Evolutionary conservation across 495 filamentous ascomycete genomes (phyloP).

Genomic region (Podospora australis): DNA sequence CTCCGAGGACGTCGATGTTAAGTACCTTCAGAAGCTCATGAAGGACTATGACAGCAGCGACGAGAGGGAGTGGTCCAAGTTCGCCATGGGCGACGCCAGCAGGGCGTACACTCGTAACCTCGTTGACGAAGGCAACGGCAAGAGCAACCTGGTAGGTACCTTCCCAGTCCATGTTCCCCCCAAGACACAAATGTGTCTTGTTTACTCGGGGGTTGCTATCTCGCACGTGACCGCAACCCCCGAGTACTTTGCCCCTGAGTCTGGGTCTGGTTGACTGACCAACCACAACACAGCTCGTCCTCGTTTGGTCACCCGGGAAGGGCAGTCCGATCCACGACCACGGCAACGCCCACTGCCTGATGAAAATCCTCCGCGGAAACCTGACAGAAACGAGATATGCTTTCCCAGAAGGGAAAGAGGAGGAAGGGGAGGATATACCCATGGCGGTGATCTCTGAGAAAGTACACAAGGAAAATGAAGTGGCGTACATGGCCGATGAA

Average conservation of each 20-base stretch:
- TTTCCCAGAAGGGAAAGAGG: conserved; percentile 55
- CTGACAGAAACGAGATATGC: conserved; percentile 75
- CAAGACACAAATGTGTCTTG: too few relatives aligned
- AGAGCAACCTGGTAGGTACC: conserved; percentile 70
- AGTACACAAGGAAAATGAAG: conserved; percentile 45
- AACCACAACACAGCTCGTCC: conserved; percentile 54
- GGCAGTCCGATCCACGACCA: conserved; percentile 83
- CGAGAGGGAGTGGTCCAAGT: conserved; percentile 62
- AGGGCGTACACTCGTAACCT: conserved; percentile 79
- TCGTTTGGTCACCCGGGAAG: conserved; percentile 92
- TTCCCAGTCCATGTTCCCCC: conserved; percentile 6
- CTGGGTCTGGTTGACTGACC: not conserved
- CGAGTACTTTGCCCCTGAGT: not conserved
- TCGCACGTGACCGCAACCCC: conserved; percentile 3
- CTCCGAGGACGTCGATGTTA: conserved; percentile 69
- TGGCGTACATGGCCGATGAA: conserved; percentile 35
- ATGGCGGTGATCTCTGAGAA: conserved; percentile 48
- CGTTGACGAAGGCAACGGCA: conserved; percentile 85
- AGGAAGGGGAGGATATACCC: conserved; percentile 43
- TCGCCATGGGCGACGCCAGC: conserved; percentile 58
- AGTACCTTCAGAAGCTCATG: conserved; percentile 63
- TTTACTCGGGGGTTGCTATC: conserved; percentile 12
- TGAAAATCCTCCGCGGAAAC: conserved; percentile 66
- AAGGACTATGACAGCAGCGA: conserved; percentile 59
- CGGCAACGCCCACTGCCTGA: conserved; percentile 71